Evolutionary conservation across 306 rosid genomes (phyloP).

Genomic region (Sophora flavescens): DNA sequence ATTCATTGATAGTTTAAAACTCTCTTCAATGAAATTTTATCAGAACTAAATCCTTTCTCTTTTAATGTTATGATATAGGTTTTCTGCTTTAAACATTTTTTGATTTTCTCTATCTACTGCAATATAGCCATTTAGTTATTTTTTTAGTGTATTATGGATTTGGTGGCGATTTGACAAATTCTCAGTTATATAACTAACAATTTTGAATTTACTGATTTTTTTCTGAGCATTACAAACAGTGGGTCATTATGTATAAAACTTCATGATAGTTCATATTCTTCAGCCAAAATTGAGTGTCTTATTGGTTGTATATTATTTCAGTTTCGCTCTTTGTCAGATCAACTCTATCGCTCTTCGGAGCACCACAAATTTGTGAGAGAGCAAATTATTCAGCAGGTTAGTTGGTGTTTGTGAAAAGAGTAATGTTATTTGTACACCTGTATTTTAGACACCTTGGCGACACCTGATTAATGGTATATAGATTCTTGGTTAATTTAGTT

Average conservation of each 20-base stretch:
- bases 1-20: background rate
- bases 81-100: conserved; percentile 3
- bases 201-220: conserved; percentile 10
- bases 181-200: background rate
- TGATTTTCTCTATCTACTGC: background rate
- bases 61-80: background rate
- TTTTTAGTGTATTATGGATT: background rate
- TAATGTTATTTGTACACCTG: no score
- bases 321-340: conserved; percentile 98
- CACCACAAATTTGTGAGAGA: conserved; percentile 85
- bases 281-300: conserved; percentile 35
- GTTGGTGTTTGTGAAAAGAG: conserved; percentile 33
- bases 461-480: no score
- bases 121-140: background rate
- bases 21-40: conserved; percentile 9
- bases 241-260: conserved; percentile 7
- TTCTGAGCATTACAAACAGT: conserved; percentile 27
- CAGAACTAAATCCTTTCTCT: background rate
- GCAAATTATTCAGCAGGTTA: conserved; percentile 86
- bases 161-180: conserved; percentile 29
- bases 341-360: conserved; percentile 85
- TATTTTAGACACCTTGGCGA: no score
- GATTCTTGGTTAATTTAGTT: no score
- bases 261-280: conserved; percentile 7
- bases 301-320: conserved; percentile 52